Evolutionary conservation across 2,329 filamentous ascomycete species (phyloP), one percentile per base, ranked within the genome.

Genomic region (Colletotrichum destructivum): DNA sequence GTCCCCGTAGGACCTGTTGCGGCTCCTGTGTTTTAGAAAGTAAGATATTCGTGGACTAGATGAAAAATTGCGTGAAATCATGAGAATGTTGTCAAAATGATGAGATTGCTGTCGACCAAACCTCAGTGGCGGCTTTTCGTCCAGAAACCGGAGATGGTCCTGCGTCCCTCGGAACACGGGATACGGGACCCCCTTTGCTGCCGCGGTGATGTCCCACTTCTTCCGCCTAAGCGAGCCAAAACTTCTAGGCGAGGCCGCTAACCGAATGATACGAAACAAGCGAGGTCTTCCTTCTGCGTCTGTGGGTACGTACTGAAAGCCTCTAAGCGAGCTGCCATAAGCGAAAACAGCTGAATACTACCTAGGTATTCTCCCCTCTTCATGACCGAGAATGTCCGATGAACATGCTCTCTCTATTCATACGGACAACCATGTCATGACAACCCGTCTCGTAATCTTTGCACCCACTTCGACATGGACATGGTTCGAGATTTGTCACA

Each of bases 281-380:
- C 23, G 59, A 62, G n/a, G 26, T 13, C 16, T 23, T 15, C 35
- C 31, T 35, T 35, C 18, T 13, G 18, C 31, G 35, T 13, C 31
- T 2, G 26, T n/a, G 12, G 42, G n/a, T 23, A 52, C 60, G 35
- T 35, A 26, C 46, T 31, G 46, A 0, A 12, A 51, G 9, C 12
- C 21, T 47, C 59, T 62, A 64, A 64, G 62, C 51, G 62, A 64
- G 51, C 38, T 44, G 35, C 51, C 61, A 51, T 51, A 64, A 55
- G 42, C 51, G 42, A 55, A 31, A 26, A 16, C 40, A n/a, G n/a
- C n/a, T n/a, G n/a, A n/a, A n/a, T n/a, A n/a, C n/a, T n/a, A n/a
- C n/a, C n/a, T n/a, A n/a, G n/a, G n/a, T n/a, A n/a, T 21, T 31
- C 15, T 26, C 16, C 31, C 51, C 23, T 16, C 8, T n/a, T 15